Evolutionary conservation across 2,329 filamentous ascomycete species (phyloP).

Genomic region (Colletotrichum phormii): DNA sequence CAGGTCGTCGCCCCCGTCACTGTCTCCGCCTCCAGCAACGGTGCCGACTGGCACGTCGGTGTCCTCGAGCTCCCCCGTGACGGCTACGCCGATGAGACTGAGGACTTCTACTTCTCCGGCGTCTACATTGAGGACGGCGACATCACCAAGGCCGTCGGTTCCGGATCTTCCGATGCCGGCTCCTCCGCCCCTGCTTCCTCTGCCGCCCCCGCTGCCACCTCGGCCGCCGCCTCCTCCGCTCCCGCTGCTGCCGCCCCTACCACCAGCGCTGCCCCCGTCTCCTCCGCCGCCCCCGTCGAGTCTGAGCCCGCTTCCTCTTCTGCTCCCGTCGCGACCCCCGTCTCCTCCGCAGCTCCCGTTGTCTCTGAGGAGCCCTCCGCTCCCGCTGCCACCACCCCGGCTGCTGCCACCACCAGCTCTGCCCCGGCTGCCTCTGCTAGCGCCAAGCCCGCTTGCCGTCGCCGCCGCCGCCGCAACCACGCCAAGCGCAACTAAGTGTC

Average conservation of each 20-base stretch:
- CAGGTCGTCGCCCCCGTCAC: slow-evolving; percentile 70
- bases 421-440: slow-evolving; percentile 14
- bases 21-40: slow-evolving; percentile 72
- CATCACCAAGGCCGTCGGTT: slow-evolving; percentile 45
- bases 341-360: slow-evolving; percentile 11
- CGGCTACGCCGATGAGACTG: slow-evolving; percentile 63
- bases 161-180: slow-evolving; percentile 19
- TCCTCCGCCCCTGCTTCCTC: slow-evolving; percentile 6
- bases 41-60: slow-evolving; percentile 79
- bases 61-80: slow-evolving; percentile 73
- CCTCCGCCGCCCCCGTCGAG: slow-evolving; percentile 13
- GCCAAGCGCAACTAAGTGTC: slow-evolving; percentile 28
- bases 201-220: slow-evolving; percentile 6
- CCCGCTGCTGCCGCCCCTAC: slow-evolving; percentile 14
- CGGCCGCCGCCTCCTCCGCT: slow-evolving; percentile 6
- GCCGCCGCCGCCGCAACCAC: slow-evolving; percentile 30
- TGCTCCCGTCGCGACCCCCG: slow-evolving; percentile 16
- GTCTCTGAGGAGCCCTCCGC: slow-evolving; percentile 30
- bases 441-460: slow-evolving; percentile 31
- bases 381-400: slow-evolving; percentile 8
- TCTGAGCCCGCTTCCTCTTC: slow-evolving; percentile 17
- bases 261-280: slow-evolving; percentile 22
- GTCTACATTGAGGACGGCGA: slow-evolving; percentile 72
- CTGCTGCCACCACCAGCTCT: slow-evolving; percentile 9
- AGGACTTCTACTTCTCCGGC: slow-evolving; percentile 80